Base-by-base conservation (phyloP, 2,329 filamentous ascomycete species). In the Venturia oleaginea region DNA sequence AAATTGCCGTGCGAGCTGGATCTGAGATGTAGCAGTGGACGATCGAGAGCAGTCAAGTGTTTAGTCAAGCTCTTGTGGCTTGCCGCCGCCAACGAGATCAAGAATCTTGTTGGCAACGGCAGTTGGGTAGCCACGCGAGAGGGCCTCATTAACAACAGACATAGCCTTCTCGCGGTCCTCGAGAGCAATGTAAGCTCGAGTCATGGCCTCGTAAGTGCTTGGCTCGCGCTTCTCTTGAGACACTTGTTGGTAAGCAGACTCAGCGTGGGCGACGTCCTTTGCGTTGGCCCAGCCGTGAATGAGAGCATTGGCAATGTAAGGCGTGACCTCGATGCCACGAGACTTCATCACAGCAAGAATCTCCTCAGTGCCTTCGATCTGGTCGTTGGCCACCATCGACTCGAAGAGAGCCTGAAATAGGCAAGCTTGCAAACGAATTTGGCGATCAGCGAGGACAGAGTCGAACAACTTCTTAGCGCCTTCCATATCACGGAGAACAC, bases 181-280 rank as follows among this genome's bases (percentile, higher is more conserved):
- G 3, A 89, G 88, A 13, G 91, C 86, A 64, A 99, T 84, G 77
- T 88, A 97, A 0, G 94, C 94, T 57, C 94, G 85, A 5, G 92
- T 96, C 94, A 99, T 99, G 48, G 93, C 92, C 78, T 99, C 94
- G 75, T 99, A 99, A 4, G 94, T 99, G 80, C 92, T 97, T 3
- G 94, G 94, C 79, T 99, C 94, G 65, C 94, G 87, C 78, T 88
- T 92, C 64, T 86, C 84, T 34, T 85, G 83, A 10, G 87, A 84
- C 3, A 99, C 87, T n/a, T 84, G 82, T 66, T 89, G 83, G 73
- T 96, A 99, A 67, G 97, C 86, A 30, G 83, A 79, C 72, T 87
- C 86, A 22, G 92, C 90, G 76, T 91, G 92, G 66, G 79, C 77
- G 55, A 97, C 89, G 68, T 95, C 84, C 76, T 89, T 88, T 74